phyloP scores from a whole-genome alignment of 2,329 filamentous ascomycete genomes.

The Trichoderma oligosporum region DNA sequence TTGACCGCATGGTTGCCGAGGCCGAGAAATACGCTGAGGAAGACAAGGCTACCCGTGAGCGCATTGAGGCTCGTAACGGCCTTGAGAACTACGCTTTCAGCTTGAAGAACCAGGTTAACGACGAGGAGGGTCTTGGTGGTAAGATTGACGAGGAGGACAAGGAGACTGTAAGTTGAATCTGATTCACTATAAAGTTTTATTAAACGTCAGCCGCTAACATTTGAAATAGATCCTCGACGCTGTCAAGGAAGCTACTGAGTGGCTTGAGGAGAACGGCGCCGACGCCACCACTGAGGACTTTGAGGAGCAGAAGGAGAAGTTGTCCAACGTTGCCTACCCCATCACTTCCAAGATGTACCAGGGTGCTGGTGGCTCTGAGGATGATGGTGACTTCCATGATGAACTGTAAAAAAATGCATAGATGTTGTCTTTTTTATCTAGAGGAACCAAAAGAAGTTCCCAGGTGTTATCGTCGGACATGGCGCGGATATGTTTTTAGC shows the following conservation, averaged over 20 bases:
- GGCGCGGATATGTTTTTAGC: constrained; percentile 21
- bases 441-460: constrained; percentile 19
- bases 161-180: constrained; percentile 69
- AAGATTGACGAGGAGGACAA: constrained; percentile 99
- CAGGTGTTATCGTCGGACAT: constrained; percentile 31
- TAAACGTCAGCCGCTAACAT: constrained; percentile 37
- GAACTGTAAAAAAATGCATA: constrained; percentile 67
- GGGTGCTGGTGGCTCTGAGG: constrained; percentile 55
- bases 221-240: constrained; percentile 72
- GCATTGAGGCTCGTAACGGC: constrained; percentile 92
- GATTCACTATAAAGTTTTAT: background rate
- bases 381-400: constrained; percentile 70
- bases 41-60: constrained; percentile 96
- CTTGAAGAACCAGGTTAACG: constrained; percentile 98
- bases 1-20: constrained; percentile 98
- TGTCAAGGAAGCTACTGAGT: constrained; percentile 94
- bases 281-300: constrained; percentile 89
- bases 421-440: constrained; percentile 24
- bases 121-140: constrained; percentile 92
- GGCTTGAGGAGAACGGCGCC: constrained; percentile 91
- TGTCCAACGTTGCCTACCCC: constrained; percentile 92
- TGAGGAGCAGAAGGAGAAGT: constrained; percentile 99
- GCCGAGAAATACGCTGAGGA: constrained; percentile 99
- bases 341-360: constrained; percentile 98
- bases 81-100: constrained; percentile 99